A percentile compares a stretch with the other conserved stretches of the same genome.
Evolutionary conservation across 2,329 filamentous ascomycete species (phyloP).

Genomic region (Dryadomyces quercivorus): DNA sequence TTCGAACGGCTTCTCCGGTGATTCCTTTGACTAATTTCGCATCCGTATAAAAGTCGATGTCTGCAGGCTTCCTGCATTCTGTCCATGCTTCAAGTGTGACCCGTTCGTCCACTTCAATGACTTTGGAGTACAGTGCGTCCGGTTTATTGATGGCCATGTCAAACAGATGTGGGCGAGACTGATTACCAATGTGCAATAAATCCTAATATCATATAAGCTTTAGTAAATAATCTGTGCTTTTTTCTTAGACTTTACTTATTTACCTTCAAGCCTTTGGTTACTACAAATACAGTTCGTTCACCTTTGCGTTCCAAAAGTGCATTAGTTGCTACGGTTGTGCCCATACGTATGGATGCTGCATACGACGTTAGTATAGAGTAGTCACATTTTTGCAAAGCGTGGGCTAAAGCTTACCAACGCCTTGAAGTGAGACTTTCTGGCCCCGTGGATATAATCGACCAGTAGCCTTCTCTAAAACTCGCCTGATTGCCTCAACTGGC

Average conservation of each 20-base stretch:
- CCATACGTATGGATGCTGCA: conserved; percentile 77
- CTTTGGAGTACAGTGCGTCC: conserved; percentile 70
- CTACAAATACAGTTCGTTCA: conserved; percentile 74
- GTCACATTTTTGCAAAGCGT: background rate
- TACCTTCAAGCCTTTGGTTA: conserved; percentile 72
- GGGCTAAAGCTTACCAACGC: background rate
- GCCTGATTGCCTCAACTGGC: conserved; percentile 1
- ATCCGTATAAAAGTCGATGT: conserved; percentile 17
- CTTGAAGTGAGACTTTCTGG: conserved; percentile 29
- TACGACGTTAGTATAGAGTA: background rate
- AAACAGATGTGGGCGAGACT: conserved; percentile 80
- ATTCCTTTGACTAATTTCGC: conserved; percentile 48
- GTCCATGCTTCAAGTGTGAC: conserved; percentile 81
- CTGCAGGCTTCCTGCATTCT: conserved; percentile 44
- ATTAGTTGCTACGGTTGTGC: conserved; percentile 88
- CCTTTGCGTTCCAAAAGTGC: conserved; percentile 82
- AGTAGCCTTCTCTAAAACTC: conserved; percentile 9
- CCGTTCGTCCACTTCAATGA: conserved; percentile 78
- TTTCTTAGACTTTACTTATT: too few relatives aligned
- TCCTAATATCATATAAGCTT: conserved; percentile 21
- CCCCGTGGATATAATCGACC: conserved; percentile 47
- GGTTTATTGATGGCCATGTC: conserved; percentile 81
- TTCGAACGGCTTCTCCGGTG: conserved; percentile 61
- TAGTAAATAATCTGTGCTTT: too few relatives aligned
- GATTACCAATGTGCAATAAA: conserved; percentile 78